phyloP scores from a whole-genome alignment of 2,329 filamentous ascomycete genomes.

The Fusarium nygamai region DNA sequence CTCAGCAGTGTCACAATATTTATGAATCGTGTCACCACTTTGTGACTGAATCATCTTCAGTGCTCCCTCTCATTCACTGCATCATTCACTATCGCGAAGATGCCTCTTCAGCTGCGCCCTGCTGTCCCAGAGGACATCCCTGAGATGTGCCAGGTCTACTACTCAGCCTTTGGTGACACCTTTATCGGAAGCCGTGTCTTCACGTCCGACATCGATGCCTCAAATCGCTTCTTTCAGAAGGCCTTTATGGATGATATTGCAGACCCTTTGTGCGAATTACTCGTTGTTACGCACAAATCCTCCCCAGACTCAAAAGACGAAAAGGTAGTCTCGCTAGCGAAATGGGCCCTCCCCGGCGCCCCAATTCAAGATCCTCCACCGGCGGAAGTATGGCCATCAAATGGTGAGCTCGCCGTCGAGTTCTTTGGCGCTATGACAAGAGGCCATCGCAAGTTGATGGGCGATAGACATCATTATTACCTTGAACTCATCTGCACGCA shows the following conservation, averaged over 20 bases:
- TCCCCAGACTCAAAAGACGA: slow-evolving; percentile 27
- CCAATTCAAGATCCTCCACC: slow-evolving; percentile 38
- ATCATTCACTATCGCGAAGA: background rate
- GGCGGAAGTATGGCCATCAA: slow-evolving; percentile 52
- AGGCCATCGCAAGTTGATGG: slow-evolving; percentile 52
- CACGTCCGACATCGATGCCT: slow-evolving; percentile 39
- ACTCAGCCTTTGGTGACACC: slow-evolving; percentile 55
- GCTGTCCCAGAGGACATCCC: slow-evolving; percentile 54
- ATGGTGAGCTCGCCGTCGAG: slow-evolving; percentile 50
- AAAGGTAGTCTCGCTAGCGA: slow-evolving; percentile 56
- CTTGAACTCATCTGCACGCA: slow-evolving; percentile 59
- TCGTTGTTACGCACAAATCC: slow-evolving; percentile 51
- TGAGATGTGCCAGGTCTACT: slow-evolving; percentile 55
- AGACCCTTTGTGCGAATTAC: slow-evolving; percentile 50
- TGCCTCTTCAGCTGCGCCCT: slow-evolving; percentile 48
- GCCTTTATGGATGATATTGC: slow-evolving; percentile 51
- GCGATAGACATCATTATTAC: slow-evolving; percentile 56
- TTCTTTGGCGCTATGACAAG: slow-evolving; percentile 54
- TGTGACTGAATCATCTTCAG: background rate
- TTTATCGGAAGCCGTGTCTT: slow-evolving; percentile 52
- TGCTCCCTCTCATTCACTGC: background rate
- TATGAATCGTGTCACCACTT: background rate
- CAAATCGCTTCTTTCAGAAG: slow-evolving; percentile 49
- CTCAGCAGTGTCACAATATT: background rate
- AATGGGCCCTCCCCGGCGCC: slow-evolving; percentile 55